Evolutionary conservation across 345 rosid species (phyloP), one percentile per base, ranked within the genome.

Genomic region (Tarenaya hassleriana): DNA sequence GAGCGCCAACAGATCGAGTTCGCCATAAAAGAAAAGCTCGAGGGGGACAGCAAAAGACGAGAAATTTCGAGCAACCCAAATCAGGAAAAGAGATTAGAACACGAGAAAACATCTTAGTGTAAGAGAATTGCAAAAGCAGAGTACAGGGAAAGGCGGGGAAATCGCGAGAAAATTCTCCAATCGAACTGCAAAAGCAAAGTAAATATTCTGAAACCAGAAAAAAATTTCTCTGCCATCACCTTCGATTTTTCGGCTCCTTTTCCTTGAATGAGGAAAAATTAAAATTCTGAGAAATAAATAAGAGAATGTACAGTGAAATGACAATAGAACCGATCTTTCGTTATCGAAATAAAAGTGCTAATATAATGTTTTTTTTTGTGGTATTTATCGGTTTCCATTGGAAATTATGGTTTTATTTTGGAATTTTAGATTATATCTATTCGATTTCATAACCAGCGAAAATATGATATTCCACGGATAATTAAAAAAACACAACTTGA

Each of bases 211-310:
- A 37, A 56, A 50, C 35, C 18, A 32, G 38, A 52, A 64, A 58
- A 35, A 65, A 52, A 59, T 64, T 65, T 52, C 6, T 52, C 14
- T 59, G 24, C 52, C 58, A 64, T 65, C 70, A 34, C 38, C 35
- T 15, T 42, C 49, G 44, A 55, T 60, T 63, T 63, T 63, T 63
- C 29, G 29, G 5, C 5, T 24, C 29, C 16, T 18, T 56, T 40
- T n/a, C 15, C 14, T 33, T 50, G 42, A 16, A 56, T 56, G 40
- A 50, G 20, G 55, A 33, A 62, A 52, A 62, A 39, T 54, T 41
- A 12, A 38, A 53, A 41, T 35, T 21, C 27, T 52, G 14, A 10
- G 3, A 16, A 52, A 16, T 7, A 41, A 34, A 19, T 24, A 29
- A 49, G 11, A 34, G 13, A 35, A 35, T 35, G 11, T 7, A 7